phyloP scores from a whole-genome alignment of 2,329 filamentous ascomycete species.

The Curvularia eragrostidis region DNA sequence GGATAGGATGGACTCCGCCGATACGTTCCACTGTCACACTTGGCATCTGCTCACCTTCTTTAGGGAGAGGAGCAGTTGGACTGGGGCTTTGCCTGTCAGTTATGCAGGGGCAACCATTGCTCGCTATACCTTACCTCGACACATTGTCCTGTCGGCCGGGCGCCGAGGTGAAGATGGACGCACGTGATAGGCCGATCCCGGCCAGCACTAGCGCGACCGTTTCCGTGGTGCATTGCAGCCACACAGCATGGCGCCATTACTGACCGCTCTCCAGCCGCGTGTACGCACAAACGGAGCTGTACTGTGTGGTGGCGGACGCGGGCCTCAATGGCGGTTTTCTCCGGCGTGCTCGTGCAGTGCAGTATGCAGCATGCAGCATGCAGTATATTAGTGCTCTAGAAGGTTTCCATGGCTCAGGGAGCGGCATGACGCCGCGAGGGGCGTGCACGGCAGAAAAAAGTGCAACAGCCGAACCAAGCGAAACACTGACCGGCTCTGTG shows the following conservation, averaged over 20 bases:
- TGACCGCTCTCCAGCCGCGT: constrained; percentile 1
- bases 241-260: constrained; percentile 5
- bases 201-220: not conserved
- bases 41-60: not conserved
- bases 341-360: constrained; percentile 4
- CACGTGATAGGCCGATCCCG: constrained; percentile 4
- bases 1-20: not conserved
- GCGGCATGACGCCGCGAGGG: not conserved
- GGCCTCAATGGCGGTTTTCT: not conserved
- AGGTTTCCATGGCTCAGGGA: constrained; percentile 1
- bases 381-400: constrained; percentile 1
- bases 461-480: constrained; percentile 18
- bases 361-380: constrained; percentile 1
- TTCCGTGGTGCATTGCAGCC: not conserved
- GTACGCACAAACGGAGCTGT: too few species aligned
- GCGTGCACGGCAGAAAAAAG: constrained; percentile 14
- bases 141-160: not conserved
- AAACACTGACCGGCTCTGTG: constrained; percentile 35
- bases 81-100: not conserved
- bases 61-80: not conserved
- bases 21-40: not conserved
- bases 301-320: not conserved
- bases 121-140: not conserved
- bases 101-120: not conserved
- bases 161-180: not conserved